phyloP scores from a whole-genome alignment of 2,329 filamentous ascomycete species.

The Aphanocladium album region DNA sequence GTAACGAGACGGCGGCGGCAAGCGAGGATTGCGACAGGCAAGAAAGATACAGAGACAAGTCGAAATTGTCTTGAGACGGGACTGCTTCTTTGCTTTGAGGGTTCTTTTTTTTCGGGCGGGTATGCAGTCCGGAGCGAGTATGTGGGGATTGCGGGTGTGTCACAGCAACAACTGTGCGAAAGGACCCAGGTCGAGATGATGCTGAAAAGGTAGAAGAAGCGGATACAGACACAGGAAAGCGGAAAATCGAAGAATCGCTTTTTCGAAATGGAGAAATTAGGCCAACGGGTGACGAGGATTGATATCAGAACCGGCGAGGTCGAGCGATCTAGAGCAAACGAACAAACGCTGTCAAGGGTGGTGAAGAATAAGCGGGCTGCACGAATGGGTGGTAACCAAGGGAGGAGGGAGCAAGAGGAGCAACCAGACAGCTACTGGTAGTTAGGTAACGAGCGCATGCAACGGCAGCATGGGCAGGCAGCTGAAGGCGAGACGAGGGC shows the following conservation, averaged over 20 bases:
- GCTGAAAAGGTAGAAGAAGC: neutral
- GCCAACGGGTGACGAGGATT: neutral
- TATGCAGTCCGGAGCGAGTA: slow-evolving; percentile 6
- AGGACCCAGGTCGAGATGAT: neutral
- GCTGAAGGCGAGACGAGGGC: neutral
- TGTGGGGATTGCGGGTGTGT: slow-evolving; percentile 12
- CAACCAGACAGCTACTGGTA: neutral
- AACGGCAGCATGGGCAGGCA: neutral
- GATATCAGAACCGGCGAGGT: slow-evolving; percentile 9
- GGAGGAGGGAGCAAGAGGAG: slow-evolving; percentile 4
- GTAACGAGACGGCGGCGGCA: neutral
- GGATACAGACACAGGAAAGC: neutral
- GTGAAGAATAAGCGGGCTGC: slow-evolving; percentile 8
- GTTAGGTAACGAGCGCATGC: too few relatives aligned
- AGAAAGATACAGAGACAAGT: neutral
- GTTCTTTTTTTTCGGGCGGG: slow-evolving; percentile 10
- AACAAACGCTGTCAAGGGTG: slow-evolving; percentile 7
- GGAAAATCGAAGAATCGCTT: neutral
- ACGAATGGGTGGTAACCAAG: slow-evolving; percentile 7
- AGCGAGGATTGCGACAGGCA: neutral
- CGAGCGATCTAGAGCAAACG: neutral
- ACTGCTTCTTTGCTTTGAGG: neutral
- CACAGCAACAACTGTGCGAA: slow-evolving; percentile 13
- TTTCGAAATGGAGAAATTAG: neutral
- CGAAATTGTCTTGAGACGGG: slow-evolving; percentile 7